Conservation (phyloP, 202 grass and related monocot species). For the Musa balbisiana region DNA sequence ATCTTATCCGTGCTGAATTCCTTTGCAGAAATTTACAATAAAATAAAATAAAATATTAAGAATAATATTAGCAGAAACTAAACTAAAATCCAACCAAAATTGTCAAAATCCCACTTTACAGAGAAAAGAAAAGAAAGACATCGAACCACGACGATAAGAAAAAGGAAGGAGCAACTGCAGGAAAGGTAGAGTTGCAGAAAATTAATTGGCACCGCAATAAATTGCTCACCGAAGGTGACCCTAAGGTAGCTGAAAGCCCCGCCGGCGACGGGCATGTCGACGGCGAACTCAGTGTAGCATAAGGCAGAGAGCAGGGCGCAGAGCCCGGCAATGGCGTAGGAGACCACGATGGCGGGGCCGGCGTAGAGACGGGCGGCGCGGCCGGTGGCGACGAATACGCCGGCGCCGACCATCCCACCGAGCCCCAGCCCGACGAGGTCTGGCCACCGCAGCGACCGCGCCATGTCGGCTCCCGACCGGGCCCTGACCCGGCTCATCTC, state of each 20-base stretch:
- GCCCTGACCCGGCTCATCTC: slow-evolving; percentile 75
- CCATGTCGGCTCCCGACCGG: slow-evolving; percentile 64
- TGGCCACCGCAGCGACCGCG: slow-evolving; percentile 64
- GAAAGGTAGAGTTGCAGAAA: neutral
- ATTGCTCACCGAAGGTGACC: slow-evolving; percentile 77
- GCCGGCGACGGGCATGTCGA: slow-evolving; percentile 92
- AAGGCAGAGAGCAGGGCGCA: slow-evolving; percentile 94
- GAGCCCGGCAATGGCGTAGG: slow-evolving; percentile 86
- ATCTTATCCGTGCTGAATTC: neutral
- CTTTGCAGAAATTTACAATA: neutral
- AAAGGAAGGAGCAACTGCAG: neutral
- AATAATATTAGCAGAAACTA: too few relatives aligned
- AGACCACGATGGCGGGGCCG: slow-evolving; percentile 58
- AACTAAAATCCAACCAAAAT: too few relatives aligned
- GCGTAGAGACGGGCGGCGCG: slow-evolving; percentile 43
- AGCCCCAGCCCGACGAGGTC: slow-evolving; percentile 80
- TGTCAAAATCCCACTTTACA: too few relatives aligned
- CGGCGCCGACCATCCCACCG: slow-evolving; percentile 90
- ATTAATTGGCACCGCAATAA: neutral
- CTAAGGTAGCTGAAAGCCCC: slow-evolving; percentile 96
- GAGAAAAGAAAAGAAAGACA: too few relatives aligned
- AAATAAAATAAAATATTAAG: neutral
- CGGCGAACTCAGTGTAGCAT: slow-evolving; percentile 97
- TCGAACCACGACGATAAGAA: neutral
- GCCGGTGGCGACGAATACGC: slow-evolving; percentile 77